Base-by-base conservation (phyloP, 2,329 filamentous ascomycete species). In the Alternaria triticina region DNA sequence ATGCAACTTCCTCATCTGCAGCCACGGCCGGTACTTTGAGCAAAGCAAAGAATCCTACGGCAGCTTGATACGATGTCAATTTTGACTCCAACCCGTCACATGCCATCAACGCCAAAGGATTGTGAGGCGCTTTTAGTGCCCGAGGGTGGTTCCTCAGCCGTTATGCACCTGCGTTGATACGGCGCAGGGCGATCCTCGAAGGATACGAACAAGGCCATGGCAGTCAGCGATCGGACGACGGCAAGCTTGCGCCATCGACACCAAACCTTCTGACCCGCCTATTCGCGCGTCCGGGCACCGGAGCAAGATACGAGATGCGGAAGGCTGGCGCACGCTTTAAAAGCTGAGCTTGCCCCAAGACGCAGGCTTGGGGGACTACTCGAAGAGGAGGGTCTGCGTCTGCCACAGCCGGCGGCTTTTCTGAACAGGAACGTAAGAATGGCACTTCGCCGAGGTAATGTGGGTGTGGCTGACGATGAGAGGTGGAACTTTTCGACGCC, bases 71-170 rank as follows among this genome's bases (percentile, higher is more conserved):
- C 64, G 61, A 61, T 56, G 69, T 71, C 62, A 61, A 60, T 60
- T 66, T 74, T 72, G 68, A 54, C 63, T 62, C 57, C 61, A 64
- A 64, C 62, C 69, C 74, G 64, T 67, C 33, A 62, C 56, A 61
- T 64, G 59, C 63, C 57, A 49, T 61, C 59, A 66, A 63, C 64
- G 67, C 68, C 56, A 66, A 65, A 74, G 75, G 70, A 76, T 73
- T 66, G 67, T 66, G 72, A 72, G 72, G 74, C 74, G 76, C 61
- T 70, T 61, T 68, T 76, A 76, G 74, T 70, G 72, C 71, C 72
- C 71, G 71, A 66, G 50, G 50, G 55, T 61, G 59, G 64, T 64
- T 61, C 49, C 62, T 59, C 66, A 63, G 61, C 64, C 56, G 57
- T 68, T 43, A 57, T 62, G 65, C 66, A 59, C 20, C 50, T 56